Conservation (phyloP, 2,329 filamentous ascomycete genomes). For the Plectosphaerella plurivora region DNA sequence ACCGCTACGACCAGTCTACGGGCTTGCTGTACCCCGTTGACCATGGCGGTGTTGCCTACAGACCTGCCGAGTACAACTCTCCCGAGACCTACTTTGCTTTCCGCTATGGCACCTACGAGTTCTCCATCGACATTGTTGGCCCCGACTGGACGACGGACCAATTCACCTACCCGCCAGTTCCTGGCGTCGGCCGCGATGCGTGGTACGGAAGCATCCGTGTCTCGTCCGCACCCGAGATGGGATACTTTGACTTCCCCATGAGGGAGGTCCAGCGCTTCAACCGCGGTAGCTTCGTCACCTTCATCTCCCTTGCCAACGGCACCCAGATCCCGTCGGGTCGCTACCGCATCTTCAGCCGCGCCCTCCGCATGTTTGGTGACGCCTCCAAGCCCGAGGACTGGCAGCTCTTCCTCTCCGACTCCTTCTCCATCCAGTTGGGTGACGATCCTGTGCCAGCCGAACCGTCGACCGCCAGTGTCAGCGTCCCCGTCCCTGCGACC, state of each 20-base stretch:
- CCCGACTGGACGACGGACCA: conserved; percentile 9
- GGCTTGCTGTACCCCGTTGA: conserved; percentile 13
- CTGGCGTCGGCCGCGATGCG: conserved; percentile 4
- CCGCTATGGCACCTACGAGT: conserved; percentile 15
- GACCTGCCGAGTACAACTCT: conserved; percentile 9
- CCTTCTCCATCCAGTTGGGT: conserved; percentile 11
- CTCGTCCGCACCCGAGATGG: not conserved
- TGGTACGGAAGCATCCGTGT: conserved; percentile 10
- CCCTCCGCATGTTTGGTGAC: conserved; percentile 11
- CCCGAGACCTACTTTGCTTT: conserved; percentile 14
- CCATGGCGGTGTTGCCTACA: conserved; percentile 6
- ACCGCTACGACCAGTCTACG: conserved; percentile 8
- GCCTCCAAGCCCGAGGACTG: conserved; percentile 6
- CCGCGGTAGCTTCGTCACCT: conserved; percentile 6
- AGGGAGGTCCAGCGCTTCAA: conserved; percentile 9
- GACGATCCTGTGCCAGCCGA: conserved; percentile 7
- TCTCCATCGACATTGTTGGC: conserved; percentile 14
- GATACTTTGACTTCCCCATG: conserved; percentile 7
- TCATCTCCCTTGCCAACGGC: conserved; percentile 9
- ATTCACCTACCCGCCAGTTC: conserved; percentile 10
- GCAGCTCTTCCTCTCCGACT: conserved; percentile 11
- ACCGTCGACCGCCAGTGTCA: not conserved
- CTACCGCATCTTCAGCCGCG: conserved; percentile 6
- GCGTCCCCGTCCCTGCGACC: not conserved
- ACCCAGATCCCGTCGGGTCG: conserved; percentile 8